These are phyloP conservation scores for Boletus sp. DNA, from an alignment of 768 basidiomycete genomes.

Conservation along the genomic window DNA sequence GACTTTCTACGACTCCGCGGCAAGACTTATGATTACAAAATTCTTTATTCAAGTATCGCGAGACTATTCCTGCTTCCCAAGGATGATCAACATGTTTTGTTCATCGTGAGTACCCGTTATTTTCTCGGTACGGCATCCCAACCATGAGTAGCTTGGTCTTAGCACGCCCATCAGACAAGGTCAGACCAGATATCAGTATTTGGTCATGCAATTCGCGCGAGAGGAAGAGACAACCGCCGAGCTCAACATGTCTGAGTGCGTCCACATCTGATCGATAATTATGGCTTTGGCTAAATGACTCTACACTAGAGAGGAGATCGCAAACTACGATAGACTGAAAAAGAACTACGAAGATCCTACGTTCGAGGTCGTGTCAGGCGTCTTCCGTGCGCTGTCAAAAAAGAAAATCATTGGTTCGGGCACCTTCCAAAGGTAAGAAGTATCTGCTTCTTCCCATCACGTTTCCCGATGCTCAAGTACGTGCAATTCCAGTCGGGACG, in stretches of 20 bases:
- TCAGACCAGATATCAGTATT: conserved; percentile 95
- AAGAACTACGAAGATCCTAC: conserved; percentile 95
- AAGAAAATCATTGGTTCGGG: conserved; percentile 92
- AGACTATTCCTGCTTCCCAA: conserved; percentile 92
- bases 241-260: conserved; percentile 88
- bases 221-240: conserved; percentile 98
- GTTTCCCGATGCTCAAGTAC: not conserved
- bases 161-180: conserved; percentile 96
- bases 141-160: conserved; percentile 69
- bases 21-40: conserved; percentile 99
- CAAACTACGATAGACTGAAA: conserved; percentile 79
- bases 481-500: conserved; percentile 61
- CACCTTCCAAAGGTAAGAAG: conserved; percentile 73
- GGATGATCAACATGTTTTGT: conserved; percentile 93
- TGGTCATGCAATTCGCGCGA: conserved; percentile 97
- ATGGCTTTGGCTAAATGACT: not conserved
- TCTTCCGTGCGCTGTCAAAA: conserved; percentile 87
- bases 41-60: conserved; percentile 84
- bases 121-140: conserved; percentile 1
- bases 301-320: conserved; percentile 63
- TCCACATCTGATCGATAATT: conserved; percentile 5
- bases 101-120: conserved; percentile 66
- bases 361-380: conserved; percentile 90
- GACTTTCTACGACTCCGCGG: conserved; percentile 94
- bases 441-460: too few relatives aligned